Base-by-base conservation (phyloP, 2,329 filamentous ascomycete genomes). In the Colletotrichum costaricense region DNA sequence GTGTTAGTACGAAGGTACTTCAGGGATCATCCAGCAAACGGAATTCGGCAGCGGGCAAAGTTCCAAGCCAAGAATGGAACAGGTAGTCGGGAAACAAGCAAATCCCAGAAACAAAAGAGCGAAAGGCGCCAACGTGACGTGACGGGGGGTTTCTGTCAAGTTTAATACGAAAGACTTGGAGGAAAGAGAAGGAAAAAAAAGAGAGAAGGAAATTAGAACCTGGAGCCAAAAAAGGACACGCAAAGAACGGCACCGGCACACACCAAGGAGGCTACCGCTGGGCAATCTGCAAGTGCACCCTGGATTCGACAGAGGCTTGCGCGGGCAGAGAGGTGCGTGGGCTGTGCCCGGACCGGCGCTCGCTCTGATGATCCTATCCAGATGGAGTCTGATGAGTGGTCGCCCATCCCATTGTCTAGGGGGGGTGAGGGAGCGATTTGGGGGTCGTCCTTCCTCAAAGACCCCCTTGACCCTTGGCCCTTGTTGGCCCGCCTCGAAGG, bases 341-440 rank as follows among this genome's bases (percentile, higher is more conserved):
- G 69, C 66, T 59, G 59, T 72, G 69, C 69, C 68, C 69, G 68
- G 69, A 72, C 69, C 62, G 46, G 62, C 49, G 69, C 69, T 71
- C 69, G 69, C 69, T 71, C 69, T 72, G 65, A 69, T 69, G 65
- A 72, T 72, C 69, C 65, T 72, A 72, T 58, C 66, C 59, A 46
- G 55, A 64, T 60, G 66, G 58, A 72, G 69, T 46, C 57, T 63
- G 65, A 72, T 63, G 69, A 54, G 63, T 64, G 58, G 66, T 30
- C 63, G 66, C 69, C 67, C 66, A 54, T 54, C 38, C 38, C 26
- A 52, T 57, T 55, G 58, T 63, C 42, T 19, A 66, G 54, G 42
- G 56, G 24, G 42, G 66, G 65, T 60, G 54, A 42, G 26, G 60
- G 22, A 49, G 42, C 52, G 30, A 16, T 26, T 42, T 63, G 42